These are phyloP conservation scores for Colletotrichum karsti DNA, from an alignment of 2,329 filamentous ascomycete genomes.

Conservation along the genomic window DNA sequence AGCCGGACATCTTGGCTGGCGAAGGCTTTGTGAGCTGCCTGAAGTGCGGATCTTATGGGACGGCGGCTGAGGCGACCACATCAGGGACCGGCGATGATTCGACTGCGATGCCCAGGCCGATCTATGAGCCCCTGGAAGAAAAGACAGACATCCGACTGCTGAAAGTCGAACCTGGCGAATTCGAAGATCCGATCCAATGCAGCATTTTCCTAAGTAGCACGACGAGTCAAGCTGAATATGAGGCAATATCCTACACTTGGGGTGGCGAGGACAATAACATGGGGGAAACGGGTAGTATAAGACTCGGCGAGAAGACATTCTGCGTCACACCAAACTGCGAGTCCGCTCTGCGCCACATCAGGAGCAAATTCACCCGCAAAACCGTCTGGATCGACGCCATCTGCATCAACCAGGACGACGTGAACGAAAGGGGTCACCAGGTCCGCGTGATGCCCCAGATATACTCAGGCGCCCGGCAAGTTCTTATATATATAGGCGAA, in stretches of 20 bases:
- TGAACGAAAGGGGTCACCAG: constrained; percentile 26
- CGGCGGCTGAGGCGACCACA: no score
- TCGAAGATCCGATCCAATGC: neutral
- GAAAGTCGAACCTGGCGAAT: neutral
- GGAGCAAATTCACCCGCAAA: neutral
- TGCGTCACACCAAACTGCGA: constrained; percentile 4
- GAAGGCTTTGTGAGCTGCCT: no score
- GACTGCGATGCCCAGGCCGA: no score
- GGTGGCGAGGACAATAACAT: constrained; percentile 31
- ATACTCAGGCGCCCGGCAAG: constrained; percentile 8
- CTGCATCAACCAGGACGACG: no score
- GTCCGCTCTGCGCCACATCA: neutral
- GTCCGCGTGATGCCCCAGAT: constrained; percentile 30
- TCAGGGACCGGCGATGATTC: no score
- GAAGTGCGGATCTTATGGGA: no score
- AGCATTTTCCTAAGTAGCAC: neutral
- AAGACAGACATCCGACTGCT: neutral
- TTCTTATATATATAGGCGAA: constrained; percentile 25
- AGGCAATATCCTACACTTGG: constrained; percentile 48
- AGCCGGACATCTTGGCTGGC: no score
- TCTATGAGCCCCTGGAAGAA: neutral
- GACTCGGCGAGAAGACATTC: neutral
- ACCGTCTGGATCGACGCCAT: constrained; percentile 32
- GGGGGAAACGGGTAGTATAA: neutral
- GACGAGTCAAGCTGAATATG: constrained; percentile 31